Evolutionary conservation across 345 rosid species (phyloP), one percentile per base, ranked within the genome.

Genomic region (Geranium rotundifolium): DNA sequence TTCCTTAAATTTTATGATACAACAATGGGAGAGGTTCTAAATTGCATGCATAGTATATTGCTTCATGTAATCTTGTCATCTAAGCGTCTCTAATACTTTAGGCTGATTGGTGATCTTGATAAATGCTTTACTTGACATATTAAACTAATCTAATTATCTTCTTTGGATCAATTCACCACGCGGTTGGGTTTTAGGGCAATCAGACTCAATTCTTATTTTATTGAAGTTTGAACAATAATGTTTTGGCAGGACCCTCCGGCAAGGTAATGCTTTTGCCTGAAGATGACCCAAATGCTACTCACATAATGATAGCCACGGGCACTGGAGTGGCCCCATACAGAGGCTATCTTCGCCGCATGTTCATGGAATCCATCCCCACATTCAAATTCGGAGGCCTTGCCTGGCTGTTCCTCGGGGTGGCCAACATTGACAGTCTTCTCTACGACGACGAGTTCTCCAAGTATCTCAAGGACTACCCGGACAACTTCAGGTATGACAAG

Each of bases 381-480:
- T 89, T 74, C 81, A 90, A 90, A 79, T 93, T 86, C 69, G 73
- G 82, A 5, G 99, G 99, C 64, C 95, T 93, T 56, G 80, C 96
- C 0, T 93, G 97, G 99, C 99, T 93, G 59, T 93, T 93, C 81
- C 97, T 93, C 13, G 99, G 99, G 17, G 99, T 93, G 23, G 99
- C 99, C 76, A 93, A 93, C 77, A 69, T 76, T 1, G 99, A 93
- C 77, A 90, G 97, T 64, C 96, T 93, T 68, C 91, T 93, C 54
- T 93, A 90, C 4, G 96, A 93, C 2, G 95, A 90, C 0, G 99
- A 93, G 77, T 90, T 93, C 65, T 61, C 83, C 54, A 70, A 86
- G 70, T 93, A 93, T 70, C 92, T 86, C 52, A 65, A 69, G 63
- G 90, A 90, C 71, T 69, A 85, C 70, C 96, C 99, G 0, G 87